These are phyloP conservation scores for Aureobasidium musti DNA, from an alignment of 2,329 filamentous ascomycete species.

Conservation along the genomic window DNA sequence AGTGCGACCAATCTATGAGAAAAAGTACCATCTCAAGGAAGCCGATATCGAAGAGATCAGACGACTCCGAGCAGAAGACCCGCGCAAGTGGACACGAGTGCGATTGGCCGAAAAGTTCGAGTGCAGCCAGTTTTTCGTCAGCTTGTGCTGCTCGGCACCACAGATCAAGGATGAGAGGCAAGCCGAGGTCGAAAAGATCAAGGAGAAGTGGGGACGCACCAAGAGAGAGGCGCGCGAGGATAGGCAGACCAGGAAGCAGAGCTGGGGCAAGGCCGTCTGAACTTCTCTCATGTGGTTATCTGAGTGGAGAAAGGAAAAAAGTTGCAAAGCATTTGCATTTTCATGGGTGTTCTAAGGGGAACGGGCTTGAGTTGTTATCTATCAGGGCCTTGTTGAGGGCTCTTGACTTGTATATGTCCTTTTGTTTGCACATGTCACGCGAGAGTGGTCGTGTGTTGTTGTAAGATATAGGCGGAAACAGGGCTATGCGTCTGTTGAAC, in stretches of 20 bases:
- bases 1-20: slow-evolving; percentile 55
- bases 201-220: slow-evolving; percentile 62
- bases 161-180: slow-evolving; percentile 47
- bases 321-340: slow-evolving; percentile 29
- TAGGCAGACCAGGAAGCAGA: slow-evolving; percentile 59
- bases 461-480: slow-evolving; percentile 24
- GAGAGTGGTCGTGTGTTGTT: slow-evolving; percentile 8
- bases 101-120: slow-evolving; percentile 63
- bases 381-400: not conserved
- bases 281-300: not conserved
- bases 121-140: slow-evolving; percentile 64
- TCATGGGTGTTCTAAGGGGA: slow-evolving; percentile 23
- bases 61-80: slow-evolving; percentile 56
- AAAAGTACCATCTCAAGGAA: slow-evolving; percentile 62
- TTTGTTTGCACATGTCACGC: slow-evolving; percentile 17
- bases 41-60: slow-evolving; percentile 62
- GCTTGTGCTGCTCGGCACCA: slow-evolving; percentile 59
- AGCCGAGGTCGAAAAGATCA: slow-evolving; percentile 54
- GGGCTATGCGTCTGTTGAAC: not conserved
- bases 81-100: slow-evolving; percentile 60
- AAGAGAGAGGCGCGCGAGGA: slow-evolving; percentile 64
- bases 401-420: slow-evolving; percentile 20
- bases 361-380: not conserved
- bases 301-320: not conserved
- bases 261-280: slow-evolving; percentile 52